Base-by-base conservation (phyloP, 805 yeast genomes). In the Candida sakaeoensis region DNA sequence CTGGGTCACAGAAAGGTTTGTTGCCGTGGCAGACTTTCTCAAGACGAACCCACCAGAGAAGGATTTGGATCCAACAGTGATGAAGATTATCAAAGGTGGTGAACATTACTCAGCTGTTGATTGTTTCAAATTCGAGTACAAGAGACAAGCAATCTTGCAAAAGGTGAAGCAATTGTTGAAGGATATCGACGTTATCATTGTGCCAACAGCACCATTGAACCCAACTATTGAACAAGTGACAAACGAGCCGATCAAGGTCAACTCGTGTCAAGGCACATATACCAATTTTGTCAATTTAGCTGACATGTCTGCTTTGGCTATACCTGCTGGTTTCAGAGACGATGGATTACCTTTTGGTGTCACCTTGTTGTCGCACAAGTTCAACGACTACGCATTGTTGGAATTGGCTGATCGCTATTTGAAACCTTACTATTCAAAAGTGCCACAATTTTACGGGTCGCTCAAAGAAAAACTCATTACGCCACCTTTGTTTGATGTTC, bases 1-100 rank as follows among this genome's bases (percentile, higher is more conserved):
- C n/a, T 91, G 99, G 99, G 98, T 91, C 8, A 87, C 95, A 17
- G 99, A 91, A 67, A 77, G 99, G 51, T 89, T 80, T 65, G 80
- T 87, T 46, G 96, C 96, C 18, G 77, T 80, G 26, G 75, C 78
- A 50, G 86, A 83, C 30, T 85, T 84, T 50, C 72, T 86, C 42
- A 77, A 77, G 21, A 70, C 84, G 6, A 74, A 80, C 54, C 89
- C 93, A 14, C 87, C 93, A 23, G 69, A 60, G 31, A 72, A 74
- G 24, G 74, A 83, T 36, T 67, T 91, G 51, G 96, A 91, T 60
- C 95, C 96, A 37, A 85, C 88, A 5, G 98, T 93, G 17, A 58
- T 72, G 28, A 63, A 72, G 18, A 88, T 91, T 56, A 82, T 93
- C 48, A 74, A 74, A 51, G 79, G 87, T 38, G 98, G 96, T 36